A percentile compares a stretch with the other conserved stretches of the same genome.
Evolutionary conservation across 2,329 filamentous ascomycete species (phyloP).

Genomic region (Phaeosphaeria sp.): DNA sequence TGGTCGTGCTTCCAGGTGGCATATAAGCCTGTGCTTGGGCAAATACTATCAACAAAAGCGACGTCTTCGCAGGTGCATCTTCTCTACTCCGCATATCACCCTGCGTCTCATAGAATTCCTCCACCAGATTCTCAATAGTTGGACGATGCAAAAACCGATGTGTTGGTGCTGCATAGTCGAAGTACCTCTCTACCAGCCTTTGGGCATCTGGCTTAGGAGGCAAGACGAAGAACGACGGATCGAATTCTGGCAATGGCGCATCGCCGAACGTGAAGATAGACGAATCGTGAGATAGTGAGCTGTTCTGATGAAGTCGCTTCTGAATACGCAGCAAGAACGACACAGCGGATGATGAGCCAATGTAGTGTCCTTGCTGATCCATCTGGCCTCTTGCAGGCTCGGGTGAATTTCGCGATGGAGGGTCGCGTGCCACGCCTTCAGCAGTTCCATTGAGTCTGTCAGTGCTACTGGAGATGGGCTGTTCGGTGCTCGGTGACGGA

Average conservation of each 20-base stretch:
- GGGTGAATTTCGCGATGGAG: conserved; percentile 52
- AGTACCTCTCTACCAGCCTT: conserved; percentile 61
- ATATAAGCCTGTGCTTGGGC: conserved; percentile 59
- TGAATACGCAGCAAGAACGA: conserved; percentile 61
- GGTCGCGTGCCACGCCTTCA: conserved; percentile 22
- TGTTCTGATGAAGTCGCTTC: conserved; percentile 55
- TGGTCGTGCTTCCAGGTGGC: conserved; percentile 32
- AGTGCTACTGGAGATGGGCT: conserved; percentile 17
- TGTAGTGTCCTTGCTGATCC: conserved; percentile 57
- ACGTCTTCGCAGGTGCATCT: conserved; percentile 52
- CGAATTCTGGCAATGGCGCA: conserved; percentile 55
- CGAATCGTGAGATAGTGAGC: conserved; percentile 45
- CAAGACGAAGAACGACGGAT: conserved; percentile 54
- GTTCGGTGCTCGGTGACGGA: conserved; percentile 23
- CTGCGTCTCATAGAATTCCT: conserved; percentile 56
- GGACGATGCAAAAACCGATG: conserved; percentile 65
- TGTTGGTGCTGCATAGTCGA: conserved; percentile 67
- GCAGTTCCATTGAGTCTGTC: conserved; percentile 21
- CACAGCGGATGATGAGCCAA: conserved; percentile 57
- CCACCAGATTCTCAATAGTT: conserved; percentile 55
- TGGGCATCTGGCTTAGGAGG: conserved; percentile 51
- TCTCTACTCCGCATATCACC: conserved; percentile 51
- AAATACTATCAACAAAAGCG: conserved; percentile 61
- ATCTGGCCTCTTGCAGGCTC: conserved; percentile 52
- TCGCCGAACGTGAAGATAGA: conserved; percentile 61